Conservation (phyloP, 2,329 filamentous ascomycete genomes). For the Penicillium fuscoglaucum region DNA sequence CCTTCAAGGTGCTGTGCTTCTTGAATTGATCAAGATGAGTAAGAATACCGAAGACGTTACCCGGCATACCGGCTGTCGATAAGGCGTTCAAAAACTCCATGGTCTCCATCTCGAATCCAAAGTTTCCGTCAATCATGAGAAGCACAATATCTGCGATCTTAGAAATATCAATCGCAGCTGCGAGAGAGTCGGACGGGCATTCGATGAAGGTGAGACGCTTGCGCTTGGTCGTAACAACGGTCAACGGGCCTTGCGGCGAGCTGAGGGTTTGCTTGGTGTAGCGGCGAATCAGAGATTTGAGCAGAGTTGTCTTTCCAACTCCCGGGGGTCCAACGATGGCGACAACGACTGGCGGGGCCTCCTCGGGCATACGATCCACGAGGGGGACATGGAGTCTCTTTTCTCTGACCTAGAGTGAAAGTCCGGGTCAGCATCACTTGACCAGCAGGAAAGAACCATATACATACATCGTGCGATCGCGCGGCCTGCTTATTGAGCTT, state of each 20-base stretch:
- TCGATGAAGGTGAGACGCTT: slow-evolving; percentile 93
- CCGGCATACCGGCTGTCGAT: slow-evolving; percentile 93
- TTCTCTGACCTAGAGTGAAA: slow-evolving; percentile 73
- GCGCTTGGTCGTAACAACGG: slow-evolving; percentile 94
- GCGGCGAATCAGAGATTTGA: slow-evolving; percentile 89
- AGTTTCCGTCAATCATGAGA: slow-evolving; percentile 98
- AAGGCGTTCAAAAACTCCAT: slow-evolving; percentile 98
- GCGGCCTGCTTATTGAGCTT: slow-evolving; percentile 69
- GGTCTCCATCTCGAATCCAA: slow-evolving; percentile 99
- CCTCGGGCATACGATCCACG: slow-evolving; percentile 92
- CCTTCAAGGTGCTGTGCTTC: slow-evolving; percentile 86
- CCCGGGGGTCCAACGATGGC: slow-evolving; percentile 93
- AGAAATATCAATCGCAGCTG: slow-evolving; percentile 93
- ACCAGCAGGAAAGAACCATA: neutral
- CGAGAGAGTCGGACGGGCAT: slow-evolving; percentile 89
- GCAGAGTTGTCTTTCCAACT: slow-evolving; percentile 85
- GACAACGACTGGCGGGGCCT: slow-evolving; percentile 89
- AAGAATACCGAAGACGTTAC: slow-evolving; percentile 95
- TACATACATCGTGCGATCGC: slow-evolving; percentile 55
- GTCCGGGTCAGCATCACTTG: slow-evolving; percentile 18
- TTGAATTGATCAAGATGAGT: slow-evolving; percentile 95
- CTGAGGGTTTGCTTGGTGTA: slow-evolving; percentile 95
- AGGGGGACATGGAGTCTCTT: slow-evolving; percentile 94
- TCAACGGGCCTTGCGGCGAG: slow-evolving; percentile 86
- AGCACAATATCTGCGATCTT: slow-evolving; percentile 97